These are phyloP conservation scores for Nigrograna mackinnonii DNA, from an alignment of 2,329 filamentous ascomycete species.

Conservation along the genomic window DNA sequence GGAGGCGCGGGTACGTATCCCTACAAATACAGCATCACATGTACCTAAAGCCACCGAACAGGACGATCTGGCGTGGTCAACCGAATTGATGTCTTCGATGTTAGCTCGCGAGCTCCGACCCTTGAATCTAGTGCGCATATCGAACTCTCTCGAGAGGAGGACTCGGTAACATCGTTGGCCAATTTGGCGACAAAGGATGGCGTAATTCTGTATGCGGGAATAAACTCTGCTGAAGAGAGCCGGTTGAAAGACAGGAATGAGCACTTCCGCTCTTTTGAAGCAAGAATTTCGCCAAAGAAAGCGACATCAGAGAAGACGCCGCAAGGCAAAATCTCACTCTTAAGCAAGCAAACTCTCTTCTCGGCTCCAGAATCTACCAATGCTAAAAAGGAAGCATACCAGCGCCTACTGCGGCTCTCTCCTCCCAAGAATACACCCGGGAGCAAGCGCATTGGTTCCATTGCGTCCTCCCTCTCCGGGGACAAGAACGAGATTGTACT, in stretches of 20 bases:
- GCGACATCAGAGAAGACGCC: slow-evolving; percentile 34
- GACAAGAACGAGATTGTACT: slow-evolving; percentile 75
- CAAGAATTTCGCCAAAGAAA: slow-evolving; percentile 58
- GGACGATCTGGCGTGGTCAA: slow-evolving; percentile 77
- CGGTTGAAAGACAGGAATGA: slow-evolving; percentile 77
- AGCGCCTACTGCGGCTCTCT: slow-evolving; percentile 61
- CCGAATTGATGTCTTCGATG: slow-evolving; percentile 78
- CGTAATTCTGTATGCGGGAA: slow-evolving; percentile 67
- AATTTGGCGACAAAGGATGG: slow-evolving; percentile 64
- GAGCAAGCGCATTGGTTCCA: slow-evolving; percentile 70
- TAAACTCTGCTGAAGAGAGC: slow-evolving; percentile 78
- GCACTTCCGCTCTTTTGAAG: slow-evolving; percentile 77
- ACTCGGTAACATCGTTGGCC: slow-evolving; percentile 83
- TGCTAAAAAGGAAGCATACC: slow-evolving; percentile 61
- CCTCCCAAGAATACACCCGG: slow-evolving; percentile 53
- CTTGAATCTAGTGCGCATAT: slow-evolving; percentile 69
- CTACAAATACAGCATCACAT: background rate
- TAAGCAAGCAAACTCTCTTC: slow-evolving; percentile 59
- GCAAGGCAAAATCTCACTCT: slow-evolving; percentile 44
- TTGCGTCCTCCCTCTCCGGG: slow-evolving; percentile 76
- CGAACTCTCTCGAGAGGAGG: slow-evolving; percentile 80
- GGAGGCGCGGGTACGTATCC: slow-evolving; percentile 69
- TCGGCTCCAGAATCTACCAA: slow-evolving; percentile 38
- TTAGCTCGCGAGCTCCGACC: slow-evolving; percentile 64
- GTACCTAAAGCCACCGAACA: slow-evolving; percentile 1